Base-by-base conservation (phyloP, 108 stramenopile genomes). In the Cyclotella baltica region DNA sequence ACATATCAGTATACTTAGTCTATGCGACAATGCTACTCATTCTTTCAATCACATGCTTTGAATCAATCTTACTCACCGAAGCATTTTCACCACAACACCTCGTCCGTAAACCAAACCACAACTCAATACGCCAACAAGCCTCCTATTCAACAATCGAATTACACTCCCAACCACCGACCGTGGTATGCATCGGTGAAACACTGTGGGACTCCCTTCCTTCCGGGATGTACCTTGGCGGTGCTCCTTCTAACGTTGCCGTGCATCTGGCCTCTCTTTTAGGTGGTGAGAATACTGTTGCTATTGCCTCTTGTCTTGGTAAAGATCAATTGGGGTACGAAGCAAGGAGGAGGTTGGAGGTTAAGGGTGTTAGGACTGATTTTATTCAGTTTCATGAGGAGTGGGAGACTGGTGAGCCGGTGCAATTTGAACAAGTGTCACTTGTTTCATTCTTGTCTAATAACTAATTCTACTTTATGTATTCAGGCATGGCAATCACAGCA, bases 151-250 rank as follows among this genome's bases (percentile, higher is more conserved):
- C 31, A 10, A 13, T 2, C 30, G 31, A 1, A 13, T 0, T 34
- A 11, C 33, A 30, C 31, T 1, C 31, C 1, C 30, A 13, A 33
- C 58, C 75, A 36, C 75, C 69, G 6, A 77, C 77, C 27, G 78
- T 84, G 9, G 37, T 84, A 3, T 76, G 79, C 56, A 36, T 84
- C 22, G 83, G 83, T 22, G 83, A 84, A 71, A 80, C 79, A 48
- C 67, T 84, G 1, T 84, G 70, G 75, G 83, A 84, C 37, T 73
- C 72, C 15, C 75, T 84, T 19, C 83, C 83, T 1, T 64, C 75
- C n/a, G 83, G 77, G 29, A 65, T 84, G 43, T 84, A 67, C 35
- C 75, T 84, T 3, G 83, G 83, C 29, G 83, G 83, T n/a, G 83
- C 83, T 15, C 77, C 79, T 29, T 20, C 65, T 43, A 85, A 85